phyloP scores from a whole-genome alignment of 176 grass and related monocot genomes.

The Hyparrhenia diplandra region DNA sequence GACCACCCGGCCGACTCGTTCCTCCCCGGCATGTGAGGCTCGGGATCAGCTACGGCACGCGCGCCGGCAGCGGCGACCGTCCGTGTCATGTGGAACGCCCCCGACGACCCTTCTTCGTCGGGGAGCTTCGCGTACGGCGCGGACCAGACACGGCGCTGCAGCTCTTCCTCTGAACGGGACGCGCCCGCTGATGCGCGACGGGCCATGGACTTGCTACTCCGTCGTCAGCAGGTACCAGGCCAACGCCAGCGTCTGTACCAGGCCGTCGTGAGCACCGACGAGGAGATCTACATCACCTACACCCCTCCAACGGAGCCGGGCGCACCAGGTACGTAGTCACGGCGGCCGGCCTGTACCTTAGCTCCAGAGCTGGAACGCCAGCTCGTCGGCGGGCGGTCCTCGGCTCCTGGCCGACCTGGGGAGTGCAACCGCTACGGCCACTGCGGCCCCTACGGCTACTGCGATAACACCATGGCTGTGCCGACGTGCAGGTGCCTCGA shows the following conservation, averaged over 20 bases:
- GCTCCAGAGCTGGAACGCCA: background rate
- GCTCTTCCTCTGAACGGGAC: background rate
- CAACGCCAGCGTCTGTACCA: background rate
- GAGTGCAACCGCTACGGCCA: conserved; percentile 20
- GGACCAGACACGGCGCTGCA: background rate
- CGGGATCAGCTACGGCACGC: background rate
- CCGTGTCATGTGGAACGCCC: conserved; percentile 4
- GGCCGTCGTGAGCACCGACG: background rate
- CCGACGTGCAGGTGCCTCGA: conserved; percentile 37
- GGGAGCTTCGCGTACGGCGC: conserved; percentile 1
- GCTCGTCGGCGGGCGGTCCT: background rate
- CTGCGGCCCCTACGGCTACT: conserved; percentile 31
- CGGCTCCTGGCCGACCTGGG: background rate
- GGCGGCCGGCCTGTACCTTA: background rate
- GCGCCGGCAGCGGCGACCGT: background rate
- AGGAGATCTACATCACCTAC: background rate
- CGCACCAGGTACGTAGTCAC: background rate
- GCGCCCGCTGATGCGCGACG: conserved; percentile 2
- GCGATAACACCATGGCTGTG: conserved; percentile 8
- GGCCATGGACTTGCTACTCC: conserved; percentile 17
- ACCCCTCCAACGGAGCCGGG: background rate
- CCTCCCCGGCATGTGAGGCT: conserved; percentile 28
- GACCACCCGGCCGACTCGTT: conserved; percentile 21
- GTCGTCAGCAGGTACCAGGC: background rate
- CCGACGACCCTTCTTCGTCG: conserved; percentile 6